A percentile compares a stretch with the other conserved stretches of the same genome.
These are phyloP conservation scores for Celoporthe dispersa DNA, from an alignment of 2,329 filamentous ascomycete genomes.

Conservation along the genomic window DNA sequence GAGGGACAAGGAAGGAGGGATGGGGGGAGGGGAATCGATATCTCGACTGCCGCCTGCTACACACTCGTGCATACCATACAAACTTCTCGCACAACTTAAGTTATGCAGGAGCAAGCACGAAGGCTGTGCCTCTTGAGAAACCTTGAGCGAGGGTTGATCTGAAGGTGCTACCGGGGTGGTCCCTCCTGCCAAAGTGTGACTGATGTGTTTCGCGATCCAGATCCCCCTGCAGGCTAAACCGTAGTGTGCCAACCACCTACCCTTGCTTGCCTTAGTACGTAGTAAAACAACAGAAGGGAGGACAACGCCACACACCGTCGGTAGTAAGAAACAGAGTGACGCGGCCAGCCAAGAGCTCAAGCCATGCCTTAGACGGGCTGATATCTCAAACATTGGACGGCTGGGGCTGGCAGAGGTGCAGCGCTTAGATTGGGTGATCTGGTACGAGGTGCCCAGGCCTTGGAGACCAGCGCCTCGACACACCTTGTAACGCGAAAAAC, in stretches of 20 bases:
- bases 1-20: neutral
- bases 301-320: neutral
- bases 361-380: neutral
- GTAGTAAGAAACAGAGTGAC: slow-evolving; percentile 2
- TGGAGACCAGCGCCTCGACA: too few relatives aligned
- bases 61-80: neutral
- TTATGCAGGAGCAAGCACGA: neutral
- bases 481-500: neutral
- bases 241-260: neutral
- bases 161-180: neutral
- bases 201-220: neutral
- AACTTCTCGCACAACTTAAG: neutral
- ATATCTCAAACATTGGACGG: slow-evolving; percentile 5
- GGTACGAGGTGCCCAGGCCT: neutral
- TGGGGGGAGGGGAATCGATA: neutral
- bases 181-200: slow-evolving; percentile 6
- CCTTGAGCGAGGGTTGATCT: neutral
- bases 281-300: neutral
- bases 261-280: neutral
- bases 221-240: neutral
- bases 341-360: slow-evolving; percentile 1
- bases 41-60: neutral
- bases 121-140: neutral
- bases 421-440: neutral
- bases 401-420: neutral